Conservation (phyloP, 2,329 filamentous ascomycete species). For the Calonectria montana region DNA sequence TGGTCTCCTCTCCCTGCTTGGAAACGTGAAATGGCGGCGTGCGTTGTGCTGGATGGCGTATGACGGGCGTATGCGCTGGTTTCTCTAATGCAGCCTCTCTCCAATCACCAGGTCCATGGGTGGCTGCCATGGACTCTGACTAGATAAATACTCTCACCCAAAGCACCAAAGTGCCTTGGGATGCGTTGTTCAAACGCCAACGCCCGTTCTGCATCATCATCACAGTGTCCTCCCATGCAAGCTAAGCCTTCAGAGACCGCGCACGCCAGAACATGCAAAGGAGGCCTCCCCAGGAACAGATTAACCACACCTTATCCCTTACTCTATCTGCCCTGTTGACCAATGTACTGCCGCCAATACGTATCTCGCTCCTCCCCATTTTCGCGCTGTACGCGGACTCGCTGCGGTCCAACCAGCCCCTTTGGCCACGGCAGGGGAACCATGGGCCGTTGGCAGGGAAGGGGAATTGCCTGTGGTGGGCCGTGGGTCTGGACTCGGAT, state of each 20-base stretch:
- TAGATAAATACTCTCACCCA: background rate
- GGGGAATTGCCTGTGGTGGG: background rate
- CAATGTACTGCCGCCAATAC: background rate
- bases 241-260: background rate
- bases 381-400: background rate
- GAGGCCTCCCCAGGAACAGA: background rate
- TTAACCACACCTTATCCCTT: background rate
- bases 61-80: conserved; percentile 3
- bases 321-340: background rate
- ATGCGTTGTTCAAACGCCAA: background rate
- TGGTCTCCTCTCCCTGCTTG: background rate
- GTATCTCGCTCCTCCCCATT: background rate
- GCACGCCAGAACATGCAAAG: background rate
- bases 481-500: background rate
- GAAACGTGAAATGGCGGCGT: background rate
- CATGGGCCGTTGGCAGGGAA: background rate
- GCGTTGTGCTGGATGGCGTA: background rate
- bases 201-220: background rate
- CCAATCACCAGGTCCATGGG: background rate
- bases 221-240: background rate
- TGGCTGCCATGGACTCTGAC: background rate
- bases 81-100: background rate
- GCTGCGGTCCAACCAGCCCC: background rate
- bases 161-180: background rate
- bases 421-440: background rate